phyloP scores from a whole-genome alignment of 2,329 filamentous ascomycete genomes.

The Fusarium longipes region DNA sequence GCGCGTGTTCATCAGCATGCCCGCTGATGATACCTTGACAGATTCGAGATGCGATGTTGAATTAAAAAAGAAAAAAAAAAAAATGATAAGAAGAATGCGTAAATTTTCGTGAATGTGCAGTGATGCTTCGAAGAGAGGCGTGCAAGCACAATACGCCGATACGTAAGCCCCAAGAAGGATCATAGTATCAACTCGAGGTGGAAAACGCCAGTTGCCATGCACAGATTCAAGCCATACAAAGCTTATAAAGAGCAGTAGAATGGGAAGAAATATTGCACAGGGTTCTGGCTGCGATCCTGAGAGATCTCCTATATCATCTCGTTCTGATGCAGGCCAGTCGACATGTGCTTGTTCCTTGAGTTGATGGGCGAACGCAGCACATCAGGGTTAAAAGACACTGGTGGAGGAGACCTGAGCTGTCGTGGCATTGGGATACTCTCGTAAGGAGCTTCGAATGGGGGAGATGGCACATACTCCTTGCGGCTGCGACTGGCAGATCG shows the following conservation, averaged over 20 bases:
- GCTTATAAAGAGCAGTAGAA: constrained; percentile 39
- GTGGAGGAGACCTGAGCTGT: constrained; percentile 51
- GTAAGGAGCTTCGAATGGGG: constrained; percentile 52
- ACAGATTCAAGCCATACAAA: constrained; percentile 43
- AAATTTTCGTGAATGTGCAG: constrained; percentile 1
- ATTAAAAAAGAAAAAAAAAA: constrained; percentile 5
- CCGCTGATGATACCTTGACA: constrained; percentile 1
- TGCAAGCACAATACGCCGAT: constrained; percentile 11
- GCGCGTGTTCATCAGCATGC: constrained; percentile 12
- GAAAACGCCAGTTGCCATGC: constrained; percentile 57
- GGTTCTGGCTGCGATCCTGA: constrained; percentile 8
- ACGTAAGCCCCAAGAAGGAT: constrained; percentile 23
- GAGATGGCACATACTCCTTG: constrained; percentile 53
- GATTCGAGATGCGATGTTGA: constrained; percentile 13
- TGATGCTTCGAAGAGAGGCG: not conserved
- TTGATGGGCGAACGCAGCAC: constrained; percentile 51
- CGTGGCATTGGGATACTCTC: constrained; percentile 54
- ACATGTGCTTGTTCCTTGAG: constrained; percentile 53
- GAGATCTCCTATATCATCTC: constrained; percentile 63
- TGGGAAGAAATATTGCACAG: constrained; percentile 20
- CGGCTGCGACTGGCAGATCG: constrained; percentile 69
- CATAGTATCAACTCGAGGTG: constrained; percentile 38
- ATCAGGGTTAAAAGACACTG: constrained; percentile 54
- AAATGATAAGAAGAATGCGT: constrained; percentile 9
- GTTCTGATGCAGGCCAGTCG: constrained; percentile 64